Base-by-base conservation (phyloP, 345 rosid genomes). In the Populus pruinosa region DNA sequence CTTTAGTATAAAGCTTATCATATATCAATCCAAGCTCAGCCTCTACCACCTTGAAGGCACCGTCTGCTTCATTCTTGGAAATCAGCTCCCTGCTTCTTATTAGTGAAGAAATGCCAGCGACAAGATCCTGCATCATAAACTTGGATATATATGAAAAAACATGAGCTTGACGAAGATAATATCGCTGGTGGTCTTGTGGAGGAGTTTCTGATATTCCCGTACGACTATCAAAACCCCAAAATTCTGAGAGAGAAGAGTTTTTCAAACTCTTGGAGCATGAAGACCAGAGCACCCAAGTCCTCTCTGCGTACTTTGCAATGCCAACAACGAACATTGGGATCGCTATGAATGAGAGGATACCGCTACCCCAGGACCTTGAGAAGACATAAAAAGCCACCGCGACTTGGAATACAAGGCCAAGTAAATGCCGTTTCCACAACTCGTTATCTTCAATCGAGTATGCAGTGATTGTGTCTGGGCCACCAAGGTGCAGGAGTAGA, bases 11-110 rank as follows among this genome's bases (percentile, higher is more conserved):
- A 5, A 85, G 81, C 38, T 77, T 69, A 36, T 84, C 88, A 39
- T 81, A 89, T 59, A 89, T 67, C 78, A 90, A 82, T 39, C 80
- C 71, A 1, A 89, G 86, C 73, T 85, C 90, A 20, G 71, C 81
- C 72, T 85, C 90, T 2, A 85, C 71, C 33, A 90, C 38, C 13
- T 72, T 68, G 67, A 87, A 80, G 25, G 87, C 91, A n/a, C n/a
- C n/a, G n/a, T n/a, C n/a, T n/a, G n/a, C n/a, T n/a, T n/a, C n/a
- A n/a, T n/a, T n/a, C n/a, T n/a, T n/a, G n/a, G n/a, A n/a, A n/a
- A n/a, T n/a, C n/a, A n/a, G n/a, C n/a, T n/a, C n/a, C n/a, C n/a
- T n/a, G n/a, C n/a, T n/a, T n/a, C n/a, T n/a, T n/a, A n/a, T n/a
- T n/a, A n/a, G n/a, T n/a, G n/a, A n/a, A n/a, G n/a, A n/a, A n/a